Conservation (phyloP, 2,329 filamentous ascomycete species). For the Lanzia echinophila region DNA sequence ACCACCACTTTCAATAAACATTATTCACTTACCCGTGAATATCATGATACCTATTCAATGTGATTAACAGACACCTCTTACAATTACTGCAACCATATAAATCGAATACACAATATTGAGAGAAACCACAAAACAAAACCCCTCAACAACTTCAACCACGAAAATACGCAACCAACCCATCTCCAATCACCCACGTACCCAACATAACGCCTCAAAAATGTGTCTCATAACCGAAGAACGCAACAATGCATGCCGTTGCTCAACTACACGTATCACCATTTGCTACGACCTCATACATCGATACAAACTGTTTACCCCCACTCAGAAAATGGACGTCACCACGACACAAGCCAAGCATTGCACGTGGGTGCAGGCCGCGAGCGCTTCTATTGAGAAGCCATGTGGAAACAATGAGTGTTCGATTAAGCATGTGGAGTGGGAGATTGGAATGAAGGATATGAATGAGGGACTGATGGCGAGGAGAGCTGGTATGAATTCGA, state of each 20-base stretch:
- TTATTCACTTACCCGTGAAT: too few species aligned
- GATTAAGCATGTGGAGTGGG: background rate
- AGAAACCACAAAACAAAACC: too few species aligned
- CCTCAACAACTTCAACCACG: too few species aligned
- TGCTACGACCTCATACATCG: background rate
- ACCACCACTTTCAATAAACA: constrained; percentile 12
- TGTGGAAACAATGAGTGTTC: background rate
- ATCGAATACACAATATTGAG: too few species aligned
- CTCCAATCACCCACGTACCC: too few species aligned
- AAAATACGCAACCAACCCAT: too few species aligned
- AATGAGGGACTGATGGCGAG: background rate
- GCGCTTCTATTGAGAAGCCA: background rate
- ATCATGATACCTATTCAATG: too few species aligned
- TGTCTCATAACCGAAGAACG: constrained; percentile 1
- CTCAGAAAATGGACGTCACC: background rate
- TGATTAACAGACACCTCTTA: too few species aligned
- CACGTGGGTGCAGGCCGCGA: background rate
- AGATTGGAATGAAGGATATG: background rate
- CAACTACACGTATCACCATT: background rate
- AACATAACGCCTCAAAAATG: background rate
- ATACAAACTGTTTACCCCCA: background rate
- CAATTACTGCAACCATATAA: too few species aligned
- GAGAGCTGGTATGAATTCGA: too few species aligned
- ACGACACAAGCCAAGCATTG: background rate
- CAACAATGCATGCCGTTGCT: background rate